Percentiles rank a stretch among this genome's conserved stretches.
Conservation (phyloP, 1,139 yeast genomes). For the Candida smagusa region DNA sequence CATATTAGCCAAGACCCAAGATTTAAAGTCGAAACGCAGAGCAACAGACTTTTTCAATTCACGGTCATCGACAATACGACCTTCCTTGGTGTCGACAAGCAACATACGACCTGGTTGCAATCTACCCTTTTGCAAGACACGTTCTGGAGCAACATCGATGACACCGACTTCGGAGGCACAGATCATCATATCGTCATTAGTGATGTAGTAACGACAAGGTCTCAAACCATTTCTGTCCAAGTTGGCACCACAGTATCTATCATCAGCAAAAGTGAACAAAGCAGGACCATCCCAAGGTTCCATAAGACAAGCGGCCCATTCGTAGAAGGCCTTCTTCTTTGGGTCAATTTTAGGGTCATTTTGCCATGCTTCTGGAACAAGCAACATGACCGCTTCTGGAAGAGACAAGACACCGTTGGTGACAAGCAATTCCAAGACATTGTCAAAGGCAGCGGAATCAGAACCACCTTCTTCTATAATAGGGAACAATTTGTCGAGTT, state of each 20-base stretch:
- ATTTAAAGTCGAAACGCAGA: constrained; percentile 84
- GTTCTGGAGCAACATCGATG: constrained; percentile 80
- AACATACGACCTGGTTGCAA: constrained; percentile 96
- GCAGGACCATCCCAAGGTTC: constrained; percentile 99
- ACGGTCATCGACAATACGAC: constrained; percentile 89
- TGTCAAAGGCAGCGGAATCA: constrained; percentile 98
- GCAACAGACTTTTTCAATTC: constrained; percentile 81
- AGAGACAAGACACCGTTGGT: constrained; percentile 88
- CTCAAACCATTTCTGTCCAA: constrained; percentile 96
- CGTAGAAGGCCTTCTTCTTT: constrained; percentile 89
- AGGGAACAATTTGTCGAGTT: constrained; percentile 86
- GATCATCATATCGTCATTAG: constrained; percentile 91
- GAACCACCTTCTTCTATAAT: constrained; percentile 98
- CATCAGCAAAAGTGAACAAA: constrained; percentile 93
- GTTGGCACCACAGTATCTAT: constrained; percentile 97
- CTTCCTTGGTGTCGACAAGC: constrained; percentile 89
- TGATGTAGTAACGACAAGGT: constrained; percentile 96
- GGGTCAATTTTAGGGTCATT: constrained; percentile 84
- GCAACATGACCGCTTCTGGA: constrained; percentile 96
- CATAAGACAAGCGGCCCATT: constrained; percentile 99
- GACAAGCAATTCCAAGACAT: constrained; percentile 86
- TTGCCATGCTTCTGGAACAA: constrained; percentile 99
- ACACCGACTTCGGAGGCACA: constrained; percentile 99
- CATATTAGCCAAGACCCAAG: constrained; percentile 87
- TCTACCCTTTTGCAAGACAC: constrained; percentile 86